phyloP scores from a whole-genome alignment of 441 rosid genomes.

The Manihot esculenta region DNA sequence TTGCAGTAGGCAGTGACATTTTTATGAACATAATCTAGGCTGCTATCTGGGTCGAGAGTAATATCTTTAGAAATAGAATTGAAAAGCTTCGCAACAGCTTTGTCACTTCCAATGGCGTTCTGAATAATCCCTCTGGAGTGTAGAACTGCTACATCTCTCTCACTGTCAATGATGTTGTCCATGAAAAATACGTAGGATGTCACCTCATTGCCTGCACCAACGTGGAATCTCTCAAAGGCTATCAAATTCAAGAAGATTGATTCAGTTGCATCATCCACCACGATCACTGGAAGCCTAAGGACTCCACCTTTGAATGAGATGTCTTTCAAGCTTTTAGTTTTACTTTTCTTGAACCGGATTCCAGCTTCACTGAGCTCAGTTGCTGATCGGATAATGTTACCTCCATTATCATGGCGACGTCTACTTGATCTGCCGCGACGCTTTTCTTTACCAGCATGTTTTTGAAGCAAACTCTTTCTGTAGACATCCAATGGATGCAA shows the following conservation, averaged over 20 bases:
- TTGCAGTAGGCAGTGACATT: slow-evolving; percentile 32
- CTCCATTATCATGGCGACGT: not conserved
- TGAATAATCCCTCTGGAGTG: slow-evolving; percentile 42
- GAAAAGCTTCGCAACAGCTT: slow-evolving; percentile 46
- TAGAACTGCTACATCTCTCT: slow-evolving; percentile 42
- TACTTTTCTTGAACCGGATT: slow-evolving; percentile 37
- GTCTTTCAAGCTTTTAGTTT: slow-evolving; percentile 37
- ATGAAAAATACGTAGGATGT: slow-evolving; percentile 43
- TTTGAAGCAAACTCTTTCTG: slow-evolving; percentile 32
- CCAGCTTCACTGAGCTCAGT: slow-evolving; percentile 43
- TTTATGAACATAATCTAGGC: slow-evolving; percentile 23
- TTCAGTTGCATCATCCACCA: slow-evolving; percentile 44
- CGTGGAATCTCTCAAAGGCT: slow-evolving; percentile 47
- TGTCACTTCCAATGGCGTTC: slow-evolving; percentile 41
- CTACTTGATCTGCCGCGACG: not conserved
- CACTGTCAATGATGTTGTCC: slow-evolving; percentile 41
- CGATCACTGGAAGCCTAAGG: slow-evolving; percentile 35
- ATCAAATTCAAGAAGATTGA: slow-evolving; percentile 44
- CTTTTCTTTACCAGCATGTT: slow-evolving; percentile 1
- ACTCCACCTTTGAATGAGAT: slow-evolving; percentile 36
- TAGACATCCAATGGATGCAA: slow-evolving; percentile 43
- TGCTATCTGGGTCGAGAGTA: slow-evolving; percentile 32
- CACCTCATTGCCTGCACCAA: slow-evolving; percentile 44
- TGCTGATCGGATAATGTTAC: slow-evolving; percentile 38
- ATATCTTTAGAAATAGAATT: slow-evolving; percentile 38